A percentile compares a stretch with the other conserved stretches of the same genome.
phyloP scores from a whole-genome alignment of 345 rosid species.

The Eucalyptus cladocalyx region DNA sequence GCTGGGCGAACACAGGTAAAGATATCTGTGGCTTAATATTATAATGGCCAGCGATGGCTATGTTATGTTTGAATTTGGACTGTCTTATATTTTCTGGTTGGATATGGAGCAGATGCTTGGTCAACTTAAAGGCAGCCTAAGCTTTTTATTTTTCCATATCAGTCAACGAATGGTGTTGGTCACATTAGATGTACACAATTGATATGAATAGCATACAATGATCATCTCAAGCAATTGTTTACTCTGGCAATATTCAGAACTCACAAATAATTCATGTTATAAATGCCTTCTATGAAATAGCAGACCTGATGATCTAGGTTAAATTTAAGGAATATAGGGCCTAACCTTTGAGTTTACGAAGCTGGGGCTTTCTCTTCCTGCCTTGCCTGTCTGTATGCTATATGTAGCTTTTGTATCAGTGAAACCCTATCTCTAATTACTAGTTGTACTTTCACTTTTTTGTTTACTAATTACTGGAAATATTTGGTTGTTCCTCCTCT shows the following conservation, averaged over 20 bases:
- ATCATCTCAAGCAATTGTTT: background rate
- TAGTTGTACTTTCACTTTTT: background rate
- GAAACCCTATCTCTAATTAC: background rate
- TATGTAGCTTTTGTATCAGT: background rate
- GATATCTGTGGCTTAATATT: background rate
- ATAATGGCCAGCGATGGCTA: background rate
- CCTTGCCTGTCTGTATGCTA: background rate
- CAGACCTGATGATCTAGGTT: background rate
- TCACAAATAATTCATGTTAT: background rate
- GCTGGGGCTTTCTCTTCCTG: background rate
- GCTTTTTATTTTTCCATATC: background rate
- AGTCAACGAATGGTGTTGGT: background rate
- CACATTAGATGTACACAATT: background rate
- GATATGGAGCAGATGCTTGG: background rate
- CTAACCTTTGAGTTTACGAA: background rate
- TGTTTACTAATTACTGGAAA: background rate
- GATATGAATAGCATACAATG: background rate
- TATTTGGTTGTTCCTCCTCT: background rate
- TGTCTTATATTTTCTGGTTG: background rate
- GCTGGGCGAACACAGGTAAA: conserved; percentile 87
- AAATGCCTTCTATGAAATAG: background rate
- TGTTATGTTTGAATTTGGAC: background rate
- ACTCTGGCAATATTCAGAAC: background rate
- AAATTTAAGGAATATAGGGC: background rate
- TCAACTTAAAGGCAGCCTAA: background rate